phyloP scores from a whole-genome alignment of 2,329 filamentous ascomycete species.

The Elsinoe ampelina region DNA sequence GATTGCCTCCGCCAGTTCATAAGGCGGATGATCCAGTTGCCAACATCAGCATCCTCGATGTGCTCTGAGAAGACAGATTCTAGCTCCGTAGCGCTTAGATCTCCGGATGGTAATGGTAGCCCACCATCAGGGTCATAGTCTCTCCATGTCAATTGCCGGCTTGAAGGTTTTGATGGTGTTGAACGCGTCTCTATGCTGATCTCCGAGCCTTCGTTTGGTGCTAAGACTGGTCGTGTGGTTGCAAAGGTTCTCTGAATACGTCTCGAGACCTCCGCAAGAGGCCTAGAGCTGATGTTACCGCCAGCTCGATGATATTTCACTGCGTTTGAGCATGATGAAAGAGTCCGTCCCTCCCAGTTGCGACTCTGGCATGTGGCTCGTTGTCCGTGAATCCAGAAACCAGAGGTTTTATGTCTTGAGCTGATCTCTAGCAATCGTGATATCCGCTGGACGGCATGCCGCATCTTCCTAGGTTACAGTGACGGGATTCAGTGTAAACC shows the following conservation, averaged over 20 bases:
- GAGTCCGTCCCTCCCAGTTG: too few species aligned
- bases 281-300: too few species aligned
- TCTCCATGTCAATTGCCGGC: constrained; percentile 25
- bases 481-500: too few species aligned
- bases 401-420: not conserved
- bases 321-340: too few species aligned
- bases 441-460: not conserved
- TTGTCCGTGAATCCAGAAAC: too few species aligned
- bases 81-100: constrained; percentile 23
- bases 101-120: constrained; percentile 27
- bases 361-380: too few species aligned
- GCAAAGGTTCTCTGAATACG: too few species aligned
- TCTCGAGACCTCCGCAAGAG: too few species aligned
- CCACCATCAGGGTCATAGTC: constrained; percentile 30
- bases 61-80: constrained; percentile 25
- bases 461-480: not conserved
- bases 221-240: not conserved
- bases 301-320: too few species aligned
- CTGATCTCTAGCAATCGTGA: not conserved
- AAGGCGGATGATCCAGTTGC: constrained; percentile 29
- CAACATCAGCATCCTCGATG: constrained; percentile 24
- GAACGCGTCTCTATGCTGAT: not conserved
- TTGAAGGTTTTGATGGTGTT: not conserved
- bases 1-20: constrained; percentile 30
- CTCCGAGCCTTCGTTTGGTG: not conserved